Conservation (phyloP, 352 stramenopile genomes). For the Thraustotheca clavata region DNA sequence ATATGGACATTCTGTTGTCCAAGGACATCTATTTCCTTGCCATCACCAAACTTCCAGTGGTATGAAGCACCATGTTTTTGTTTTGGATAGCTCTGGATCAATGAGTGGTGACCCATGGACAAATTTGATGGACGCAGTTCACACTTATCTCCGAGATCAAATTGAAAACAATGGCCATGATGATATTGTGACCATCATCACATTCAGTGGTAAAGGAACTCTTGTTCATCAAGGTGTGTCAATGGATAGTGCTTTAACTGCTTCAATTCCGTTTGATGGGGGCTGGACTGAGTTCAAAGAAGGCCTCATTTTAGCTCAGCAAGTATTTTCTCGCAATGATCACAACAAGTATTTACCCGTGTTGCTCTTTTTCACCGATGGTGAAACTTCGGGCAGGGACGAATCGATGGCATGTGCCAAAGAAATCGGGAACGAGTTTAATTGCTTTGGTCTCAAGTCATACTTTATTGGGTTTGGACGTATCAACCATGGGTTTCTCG, state of each 20-base stretch:
- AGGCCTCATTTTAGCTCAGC: constrained; percentile 44
- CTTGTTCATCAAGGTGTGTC: constrained; percentile 46
- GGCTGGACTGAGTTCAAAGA: constrained; percentile 44
- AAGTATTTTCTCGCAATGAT: constrained; percentile 57
- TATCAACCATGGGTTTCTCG: constrained; percentile 50
- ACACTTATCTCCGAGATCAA: constrained; percentile 59
- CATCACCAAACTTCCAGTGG: constrained; percentile 41
- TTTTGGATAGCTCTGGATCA: constrained; percentile 70
- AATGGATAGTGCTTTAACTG: constrained; percentile 36
- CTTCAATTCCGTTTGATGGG: constrained; percentile 29
- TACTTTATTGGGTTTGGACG: constrained; percentile 65
- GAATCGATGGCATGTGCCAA: constrained; percentile 39
- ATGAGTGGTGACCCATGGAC: constrained; percentile 55
- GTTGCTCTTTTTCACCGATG: constrained; percentile 75
- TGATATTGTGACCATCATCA: constrained; percentile 72
- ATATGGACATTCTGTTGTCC: constrained; percentile 29
- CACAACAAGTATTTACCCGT: constrained; percentile 54
- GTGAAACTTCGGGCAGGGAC: constrained; percentile 32
- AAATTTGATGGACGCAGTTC: constrained; percentile 46
- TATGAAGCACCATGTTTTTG: constrained; percentile 69
- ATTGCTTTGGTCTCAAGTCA: constrained; percentile 44
- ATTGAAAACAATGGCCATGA: constrained; percentile 33
- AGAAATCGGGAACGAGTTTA: constrained; percentile 47
- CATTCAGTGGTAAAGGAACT: constrained; percentile 34
- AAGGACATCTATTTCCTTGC: constrained; percentile 67